Conservation (phyloP, 192 early-diverging fungal species). For the Coemansia sp. region DNA sequence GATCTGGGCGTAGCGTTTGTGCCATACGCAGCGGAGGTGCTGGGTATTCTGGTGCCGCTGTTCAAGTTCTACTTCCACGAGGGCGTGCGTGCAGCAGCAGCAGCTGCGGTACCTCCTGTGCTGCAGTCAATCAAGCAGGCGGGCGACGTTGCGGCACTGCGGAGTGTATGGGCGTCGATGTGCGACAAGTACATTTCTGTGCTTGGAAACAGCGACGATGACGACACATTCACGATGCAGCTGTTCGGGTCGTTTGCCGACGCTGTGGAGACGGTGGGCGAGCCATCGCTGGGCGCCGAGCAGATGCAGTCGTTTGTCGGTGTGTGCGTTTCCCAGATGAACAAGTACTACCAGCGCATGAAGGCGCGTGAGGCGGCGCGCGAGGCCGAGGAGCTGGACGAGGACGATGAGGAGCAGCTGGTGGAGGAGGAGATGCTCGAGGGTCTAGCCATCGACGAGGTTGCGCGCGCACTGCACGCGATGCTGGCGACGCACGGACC, state of each 20-base stretch:
- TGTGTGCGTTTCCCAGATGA: constrained; percentile 68
- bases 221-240: constrained; percentile 71
- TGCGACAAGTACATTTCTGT: constrained; percentile 76
- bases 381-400: constrained; percentile 80
- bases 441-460: constrained; percentile 62
- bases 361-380: constrained; percentile 74
- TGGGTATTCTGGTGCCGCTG: constrained; percentile 85
- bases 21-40: constrained; percentile 77
- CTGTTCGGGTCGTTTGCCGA: constrained; percentile 80
- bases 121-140: constrained; percentile 63
- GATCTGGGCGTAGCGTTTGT: constrained; percentile 89
- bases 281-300: constrained; percentile 53
- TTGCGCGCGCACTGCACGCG: constrained; percentile 78
- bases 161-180: constrained; percentile 69
- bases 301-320: constrained; percentile 73
- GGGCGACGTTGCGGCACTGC: constrained; percentile 34
- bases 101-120: constrained; percentile 77
- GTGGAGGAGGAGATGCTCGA: constrained; percentile 78
- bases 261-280: constrained; percentile 52
- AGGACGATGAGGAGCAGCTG: constrained; percentile 89
- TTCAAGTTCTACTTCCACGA: constrained; percentile 99
- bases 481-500: constrained; percentile 74
- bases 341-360: constrained; percentile 75
- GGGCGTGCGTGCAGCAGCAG: constrained; percentile 89
- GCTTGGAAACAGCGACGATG: constrained; percentile 80